phyloP scores from a whole-genome alignment of 164 flowering plant genomes.

The Houttuynia cordata region DNA sequence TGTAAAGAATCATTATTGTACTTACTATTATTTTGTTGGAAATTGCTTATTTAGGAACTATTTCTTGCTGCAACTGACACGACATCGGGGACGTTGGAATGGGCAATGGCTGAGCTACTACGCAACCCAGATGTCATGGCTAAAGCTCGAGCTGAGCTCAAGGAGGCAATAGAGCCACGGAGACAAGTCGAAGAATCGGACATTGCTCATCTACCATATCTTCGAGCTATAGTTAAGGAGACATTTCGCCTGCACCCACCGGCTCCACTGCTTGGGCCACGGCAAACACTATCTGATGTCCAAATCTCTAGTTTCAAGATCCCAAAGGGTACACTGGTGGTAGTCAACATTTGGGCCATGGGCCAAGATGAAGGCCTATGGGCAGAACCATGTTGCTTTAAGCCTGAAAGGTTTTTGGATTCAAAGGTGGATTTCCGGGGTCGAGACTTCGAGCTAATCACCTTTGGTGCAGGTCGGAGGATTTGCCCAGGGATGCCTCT shows the following conservation, averaged over 20 bases:
- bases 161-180: conserved; percentile 20
- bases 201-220: conserved; percentile 8
- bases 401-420: conserved; percentile 27
- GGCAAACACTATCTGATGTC: conserved; percentile 12
- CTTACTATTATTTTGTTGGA: too few relatives aligned
- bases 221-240: conserved; percentile 14
- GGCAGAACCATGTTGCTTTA: conserved; percentile 13
- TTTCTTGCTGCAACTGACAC: conserved; percentile 49
- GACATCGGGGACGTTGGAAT: conserved; percentile 46
- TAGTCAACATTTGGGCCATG: conserved; percentile 30
- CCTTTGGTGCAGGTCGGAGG: conserved; percentile 15
- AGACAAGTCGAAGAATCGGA: conserved; percentile 21
- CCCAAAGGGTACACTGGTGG: conserved; percentile 23
- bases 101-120: conserved; percentile 65
- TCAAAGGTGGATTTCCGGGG: background rate
- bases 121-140: background rate
- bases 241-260: conserved; percentile 13
- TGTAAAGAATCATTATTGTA: too few relatives aligned
- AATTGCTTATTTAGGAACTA: conserved; percentile 13
- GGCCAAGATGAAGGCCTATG: conserved; percentile 23
- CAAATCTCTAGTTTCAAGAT: conserved; percentile 20
- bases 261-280: conserved; percentile 11
- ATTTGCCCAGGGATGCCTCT: conserved; percentile 12
- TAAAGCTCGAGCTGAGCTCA: conserved; percentile 13
- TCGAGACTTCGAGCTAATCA: conserved; percentile 3